phyloP scores from a whole-genome alignment of 768 basidiomycete species.

The Mycena floridula region DNA sequence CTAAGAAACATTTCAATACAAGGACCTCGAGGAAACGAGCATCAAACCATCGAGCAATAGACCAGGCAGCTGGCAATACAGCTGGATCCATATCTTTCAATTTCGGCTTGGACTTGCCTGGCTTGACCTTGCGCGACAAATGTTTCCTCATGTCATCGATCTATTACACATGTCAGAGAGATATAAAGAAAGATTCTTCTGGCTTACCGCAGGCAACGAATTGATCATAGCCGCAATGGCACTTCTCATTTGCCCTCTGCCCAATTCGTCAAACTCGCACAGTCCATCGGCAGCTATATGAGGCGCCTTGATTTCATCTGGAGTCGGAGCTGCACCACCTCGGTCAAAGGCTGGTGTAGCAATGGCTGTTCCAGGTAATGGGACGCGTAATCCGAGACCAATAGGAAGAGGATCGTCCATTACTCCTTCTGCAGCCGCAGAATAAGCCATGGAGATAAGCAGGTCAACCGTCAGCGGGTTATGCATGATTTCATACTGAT shows the following conservation, averaged over 20 bases:
- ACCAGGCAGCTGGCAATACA: slow-evolving; percentile 58
- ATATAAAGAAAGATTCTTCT: slow-evolving; percentile 5
- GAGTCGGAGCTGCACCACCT: not conserved
- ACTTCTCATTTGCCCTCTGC: slow-evolving; percentile 35
- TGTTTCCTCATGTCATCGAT: slow-evolving; percentile 52
- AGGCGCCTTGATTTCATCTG: slow-evolving; percentile 1
- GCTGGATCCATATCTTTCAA: slow-evolving; percentile 43
- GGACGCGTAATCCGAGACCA: slow-evolving; percentile 55
- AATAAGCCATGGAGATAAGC: slow-evolving; percentile 57
- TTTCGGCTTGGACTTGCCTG: slow-evolving; percentile 47
- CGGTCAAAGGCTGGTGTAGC: not conserved
- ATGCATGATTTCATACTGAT: slow-evolving; percentile 62
- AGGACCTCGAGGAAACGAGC: not conserved
- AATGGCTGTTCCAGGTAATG: slow-evolving; percentile 21
- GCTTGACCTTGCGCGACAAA: slow-evolving; percentile 42
- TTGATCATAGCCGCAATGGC: slow-evolving; percentile 38
- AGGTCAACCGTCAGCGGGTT: slow-evolving; percentile 64
- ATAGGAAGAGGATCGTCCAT: slow-evolving; percentile 54
- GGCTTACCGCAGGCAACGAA: slow-evolving; percentile 42
- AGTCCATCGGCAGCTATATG: slow-evolving; percentile 28
- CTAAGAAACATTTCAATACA: slow-evolving; percentile 21
- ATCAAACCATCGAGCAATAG: slow-evolving; percentile 52
- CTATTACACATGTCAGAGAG: slow-evolving; percentile 21
- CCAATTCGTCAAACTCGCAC: slow-evolving; percentile 47
- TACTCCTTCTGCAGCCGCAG: slow-evolving; percentile 44